These are phyloP conservation scores for Lepraria neglecta DNA, from an alignment of 495 filamentous ascomycete species.

Conservation along the genomic window DNA sequence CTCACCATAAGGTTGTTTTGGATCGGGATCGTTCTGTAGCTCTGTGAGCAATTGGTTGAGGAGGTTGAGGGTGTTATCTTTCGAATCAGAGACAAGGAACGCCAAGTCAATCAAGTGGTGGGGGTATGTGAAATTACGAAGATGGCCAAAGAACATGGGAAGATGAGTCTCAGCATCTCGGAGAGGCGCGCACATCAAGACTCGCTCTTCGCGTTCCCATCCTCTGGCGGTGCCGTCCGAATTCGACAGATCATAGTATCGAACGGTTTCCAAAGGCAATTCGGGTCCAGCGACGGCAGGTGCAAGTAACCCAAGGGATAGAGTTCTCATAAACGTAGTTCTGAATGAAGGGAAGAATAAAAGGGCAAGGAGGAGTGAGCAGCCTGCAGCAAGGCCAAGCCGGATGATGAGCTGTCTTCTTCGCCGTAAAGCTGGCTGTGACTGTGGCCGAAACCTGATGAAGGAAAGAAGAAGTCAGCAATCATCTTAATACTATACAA, in stretches of 20 bases:
- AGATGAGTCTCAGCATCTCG: constrained; percentile 91
- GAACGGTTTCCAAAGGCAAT: constrained; percentile 81
- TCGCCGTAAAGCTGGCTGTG: constrained; percentile 66
- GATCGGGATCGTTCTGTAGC: constrained; percentile 73
- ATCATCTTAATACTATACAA: neutral
- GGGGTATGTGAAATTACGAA: constrained; percentile 94
- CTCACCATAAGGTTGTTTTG: constrained; percentile 81
- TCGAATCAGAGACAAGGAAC: constrained; percentile 96
- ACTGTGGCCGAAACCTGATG: constrained; percentile 78
- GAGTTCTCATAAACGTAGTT: constrained; percentile 53
- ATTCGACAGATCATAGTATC: constrained; percentile 91
- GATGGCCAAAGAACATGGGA: constrained; percentile 96
- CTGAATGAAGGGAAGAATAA: constrained; percentile 67
- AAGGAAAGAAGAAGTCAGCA: constrained; percentile 14
- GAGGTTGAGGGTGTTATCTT: constrained; percentile 77
- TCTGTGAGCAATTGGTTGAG: constrained; percentile 67
- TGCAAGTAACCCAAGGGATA: constrained; percentile 66
- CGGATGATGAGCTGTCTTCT: constrained; percentile 68
- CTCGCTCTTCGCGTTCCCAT: constrained; percentile 92
- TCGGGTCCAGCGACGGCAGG: constrained; percentile 47
- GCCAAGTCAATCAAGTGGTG: constrained; percentile 94
- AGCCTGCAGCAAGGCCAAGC: constrained; percentile 45
- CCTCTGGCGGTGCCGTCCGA: constrained; percentile 83
- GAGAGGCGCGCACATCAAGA: constrained; percentile 90
- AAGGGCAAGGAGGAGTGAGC: constrained; percentile 40